A percentile compares a stretch with the other conserved stretches of the same genome.
Conservation (phyloP, 2,329 filamentous ascomycete species). For the Ceratocystis huliohia region DNA sequence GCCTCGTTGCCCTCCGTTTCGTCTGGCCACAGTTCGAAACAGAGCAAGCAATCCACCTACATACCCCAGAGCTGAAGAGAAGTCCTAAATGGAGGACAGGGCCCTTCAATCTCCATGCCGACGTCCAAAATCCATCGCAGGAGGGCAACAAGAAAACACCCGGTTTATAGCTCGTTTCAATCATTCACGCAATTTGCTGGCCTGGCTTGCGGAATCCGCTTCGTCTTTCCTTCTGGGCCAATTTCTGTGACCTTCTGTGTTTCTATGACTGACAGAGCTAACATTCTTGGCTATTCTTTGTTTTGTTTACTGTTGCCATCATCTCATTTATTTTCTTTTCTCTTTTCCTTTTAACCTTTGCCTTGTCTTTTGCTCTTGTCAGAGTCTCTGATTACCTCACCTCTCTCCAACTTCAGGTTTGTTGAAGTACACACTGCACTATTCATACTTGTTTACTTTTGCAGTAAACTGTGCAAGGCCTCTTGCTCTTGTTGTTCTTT, state of each 20-base stretch:
- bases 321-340: slow-evolving; percentile 15
- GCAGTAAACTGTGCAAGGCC: neutral
- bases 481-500: neutral
- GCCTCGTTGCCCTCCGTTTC: slow-evolving; percentile 4
- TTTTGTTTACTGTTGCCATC: slow-evolving; percentile 19
- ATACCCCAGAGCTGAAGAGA: neutral
- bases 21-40: neutral
- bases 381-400: slow-evolving; percentile 1
- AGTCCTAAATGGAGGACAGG: neutral
- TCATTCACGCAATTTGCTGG: neutral
- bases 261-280: neutral
- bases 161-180: neutral
- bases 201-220: neutral
- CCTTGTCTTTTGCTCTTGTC: slow-evolving; percentile 19
- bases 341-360: slow-evolving; percentile 15
- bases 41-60: neutral
- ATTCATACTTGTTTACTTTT: neutral
- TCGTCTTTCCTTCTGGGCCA: neutral
- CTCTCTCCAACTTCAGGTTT: neutral
- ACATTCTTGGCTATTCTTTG: slow-evolving; percentile 4
- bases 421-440: neutral
- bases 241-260: neutral
- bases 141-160: slow-evolving; percentile 4
- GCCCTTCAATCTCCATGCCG: slow-evolving; percentile 5
- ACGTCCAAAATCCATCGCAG: slow-evolving; percentile 1